Base-by-base conservation (phyloP, 805 yeast species). In the Jamesozyma hellenica region DNA sequence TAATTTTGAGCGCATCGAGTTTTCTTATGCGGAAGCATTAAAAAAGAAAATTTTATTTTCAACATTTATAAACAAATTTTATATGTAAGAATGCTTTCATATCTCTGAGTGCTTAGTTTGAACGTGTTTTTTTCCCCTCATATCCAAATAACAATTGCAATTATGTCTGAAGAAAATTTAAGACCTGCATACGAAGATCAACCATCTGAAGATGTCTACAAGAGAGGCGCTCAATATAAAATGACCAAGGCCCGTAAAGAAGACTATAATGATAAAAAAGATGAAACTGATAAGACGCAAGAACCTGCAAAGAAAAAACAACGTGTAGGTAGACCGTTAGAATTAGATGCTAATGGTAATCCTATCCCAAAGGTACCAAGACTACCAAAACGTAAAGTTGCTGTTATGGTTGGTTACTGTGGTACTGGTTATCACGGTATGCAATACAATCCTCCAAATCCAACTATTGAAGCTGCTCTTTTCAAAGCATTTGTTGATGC, bases 381-480 rank as follows among this genome's bases (percentile, higher is more conserved):
- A 60, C 50, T 74, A 71, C 95, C 97, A 17, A 88, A 88, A 70
- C 74, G 77, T 52, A 88, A 88, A 56, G 95, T 86, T 17, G 96
- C 95, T 0, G 77, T 82, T 52, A 70, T 85, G 77, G 70, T 88
- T 48, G 96, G 97, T 4, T 88, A 88, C 65, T 88, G 96, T 58
- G 97, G 97, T 32, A 79, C 95, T 1, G 96, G 96, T 0, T 88
- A 88, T 63, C 92, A 84, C 60, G 97, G 97, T 7, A 85, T 88
- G 95, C 97, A 88, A 62, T 66, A 81, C 47, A 88, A 87, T 56
- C 94, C 95, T 2, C 94, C 88, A 15, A 75, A 75, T 32, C 77
- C 78, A 56, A 88, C 97, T 16, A 88, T 88, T 48, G 97, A 88
- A 63, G 92, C 88, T 12, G 96, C 84, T 36, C 55, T 88, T 6